Percentiles rank a stretch among this genome's conserved stretches.
Evolutionary conservation across 1,284 basidiomycete species (phyloP).

Genomic region (Leccinum pachyderme): DNA sequence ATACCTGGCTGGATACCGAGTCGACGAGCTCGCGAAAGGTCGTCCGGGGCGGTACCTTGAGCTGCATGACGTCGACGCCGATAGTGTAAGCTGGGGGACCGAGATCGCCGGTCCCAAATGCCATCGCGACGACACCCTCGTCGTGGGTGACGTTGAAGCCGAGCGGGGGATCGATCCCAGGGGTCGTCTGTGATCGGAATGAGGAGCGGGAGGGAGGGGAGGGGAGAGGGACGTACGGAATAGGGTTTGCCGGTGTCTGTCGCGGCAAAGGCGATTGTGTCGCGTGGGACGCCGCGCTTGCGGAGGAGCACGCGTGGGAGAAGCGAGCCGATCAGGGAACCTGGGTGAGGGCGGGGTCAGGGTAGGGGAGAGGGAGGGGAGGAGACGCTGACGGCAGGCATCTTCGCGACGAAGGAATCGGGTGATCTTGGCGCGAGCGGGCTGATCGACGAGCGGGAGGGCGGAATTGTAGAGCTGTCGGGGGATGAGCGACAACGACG

Average conservation of each 20-base stretch:
- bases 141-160: slow-evolving; percentile 83
- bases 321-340: slow-evolving; percentile 65
- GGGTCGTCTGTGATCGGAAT: slow-evolving; percentile 39
- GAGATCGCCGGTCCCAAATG: slow-evolving; percentile 50
- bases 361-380: neutral
- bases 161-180: slow-evolving; percentile 47
- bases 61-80: slow-evolving; percentile 79
- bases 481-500: neutral
- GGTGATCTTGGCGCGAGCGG: slow-evolving; percentile 52
- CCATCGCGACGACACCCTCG: slow-evolving; percentile 67
- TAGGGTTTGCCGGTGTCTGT: slow-evolving; percentile 73
- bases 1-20: slow-evolving; percentile 64
- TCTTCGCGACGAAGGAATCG: slow-evolving; percentile 70
- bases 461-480: slow-evolving; percentile 55
- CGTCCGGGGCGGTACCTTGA: slow-evolving; percentile 56
- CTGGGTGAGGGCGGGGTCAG: slow-evolving; percentile 41
- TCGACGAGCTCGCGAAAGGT: slow-evolving; percentile 60
- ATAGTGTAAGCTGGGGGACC: slow-evolving; percentile 58
- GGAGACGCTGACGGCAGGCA: slow-evolving; percentile 53
- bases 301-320: slow-evolving; percentile 61
- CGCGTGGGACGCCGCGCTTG: slow-evolving; percentile 48
- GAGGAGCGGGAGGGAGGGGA: neutral
- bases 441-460: slow-evolving; percentile 53
- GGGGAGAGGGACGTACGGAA: slow-evolving; percentile 43
- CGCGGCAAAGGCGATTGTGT: slow-evolving; percentile 48